A percentile compares a stretch with the other conserved stretches of the same genome.
phyloP scores from a whole-genome alignment of 805 yeast genomes.

The Deakozyma indianensis region DNA sequence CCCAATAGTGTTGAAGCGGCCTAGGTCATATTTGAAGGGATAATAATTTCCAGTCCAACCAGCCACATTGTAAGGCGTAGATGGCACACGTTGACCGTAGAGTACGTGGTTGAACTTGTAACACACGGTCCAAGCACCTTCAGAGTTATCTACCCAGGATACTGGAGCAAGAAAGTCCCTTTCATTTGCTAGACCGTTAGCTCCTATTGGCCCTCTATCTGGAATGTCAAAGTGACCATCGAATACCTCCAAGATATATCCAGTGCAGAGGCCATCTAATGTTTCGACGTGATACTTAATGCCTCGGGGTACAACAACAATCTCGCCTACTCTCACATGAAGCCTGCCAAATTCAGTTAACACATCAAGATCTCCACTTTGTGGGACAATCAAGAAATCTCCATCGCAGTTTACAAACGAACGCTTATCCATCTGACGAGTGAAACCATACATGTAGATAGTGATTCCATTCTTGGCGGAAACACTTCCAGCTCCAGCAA shows the following conservation, averaged over 20 bases:
- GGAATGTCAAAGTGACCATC: constrained; percentile 17
- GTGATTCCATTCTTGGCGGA: constrained; percentile 12
- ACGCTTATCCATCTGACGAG: constrained; percentile 12
- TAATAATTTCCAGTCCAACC: constrained; percentile 18
- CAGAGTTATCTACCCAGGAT: background rate
- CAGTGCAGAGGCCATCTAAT: constrained; percentile 5
- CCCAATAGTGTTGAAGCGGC: constrained; percentile 15
- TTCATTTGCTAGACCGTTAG: constrained; percentile 17
- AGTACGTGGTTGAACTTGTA: constrained; percentile 9
- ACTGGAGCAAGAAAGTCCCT: constrained; percentile 16
- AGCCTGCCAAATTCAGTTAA: constrained; percentile 17
- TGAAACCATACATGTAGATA: constrained; percentile 13
- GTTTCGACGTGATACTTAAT: constrained; percentile 12
- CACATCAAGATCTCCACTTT: constrained; percentile 14
- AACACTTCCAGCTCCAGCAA: constrained; percentile 15
- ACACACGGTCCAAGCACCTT: background rate
- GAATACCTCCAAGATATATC: constrained; percentile 16
- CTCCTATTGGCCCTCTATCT: constrained; percentile 18
- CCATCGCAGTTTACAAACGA: constrained; percentile 15
- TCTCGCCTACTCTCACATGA: constrained; percentile 14
- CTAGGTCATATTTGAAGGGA: constrained; percentile 18
- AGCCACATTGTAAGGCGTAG: constrained; percentile 16
- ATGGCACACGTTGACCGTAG: constrained; percentile 7
- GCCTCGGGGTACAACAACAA: constrained; percentile 16
- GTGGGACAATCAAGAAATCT: constrained; percentile 16